Percentiles rank a stretch among this genome's conserved stretches.
Evolutionary conservation across 2,329 filamentous ascomycete genomes (phyloP).

Genomic region (Neonectria neomacrospora): DNA sequence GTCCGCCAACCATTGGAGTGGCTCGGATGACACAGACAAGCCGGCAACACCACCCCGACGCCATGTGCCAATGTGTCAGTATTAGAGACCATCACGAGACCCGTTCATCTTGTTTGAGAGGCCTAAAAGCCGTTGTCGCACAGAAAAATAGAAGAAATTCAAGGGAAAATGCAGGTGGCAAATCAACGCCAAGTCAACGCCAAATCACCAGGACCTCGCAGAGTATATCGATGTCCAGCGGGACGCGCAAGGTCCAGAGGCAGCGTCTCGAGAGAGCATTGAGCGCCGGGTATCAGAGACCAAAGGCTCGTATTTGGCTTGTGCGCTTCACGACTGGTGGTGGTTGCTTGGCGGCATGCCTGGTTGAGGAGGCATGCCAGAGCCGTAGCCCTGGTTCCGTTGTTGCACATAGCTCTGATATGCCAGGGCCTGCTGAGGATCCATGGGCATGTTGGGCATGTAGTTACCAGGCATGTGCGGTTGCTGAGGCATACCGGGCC

Average conservation of each 20-base stretch:
- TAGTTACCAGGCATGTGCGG: constrained; percentile 72
- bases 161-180: constrained; percentile 47
- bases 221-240: constrained; percentile 50
- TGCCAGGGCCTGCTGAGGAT: constrained; percentile 81
- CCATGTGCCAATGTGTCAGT: constrained; percentile 24
- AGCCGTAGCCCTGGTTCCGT: constrained; percentile 74
- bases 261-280: constrained; percentile 60
- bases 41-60: constrained; percentile 13
- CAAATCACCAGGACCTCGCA: constrained; percentile 56
- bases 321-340: constrained; percentile 73
- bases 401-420: constrained; percentile 88
- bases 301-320: constrained; percentile 38
- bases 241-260: constrained; percentile 43
- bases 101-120: constrained; percentile 20
- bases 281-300: constrained; percentile 69
- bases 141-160: constrained; percentile 37
- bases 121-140: constrained; percentile 31
- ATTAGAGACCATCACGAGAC: constrained; percentile 34
- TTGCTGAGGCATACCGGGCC: constrained; percentile 73
- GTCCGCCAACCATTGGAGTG: constrained; percentile 12
- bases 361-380: constrained; percentile 80
- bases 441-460: constrained; percentile 73
- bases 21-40: constrained; percentile 2
- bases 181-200: constrained; percentile 55
- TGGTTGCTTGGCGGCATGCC: constrained; percentile 86